phyloP scores from a whole-genome alignment of 306 rosid species.

The Fragaria nilgerrensis region DNA sequence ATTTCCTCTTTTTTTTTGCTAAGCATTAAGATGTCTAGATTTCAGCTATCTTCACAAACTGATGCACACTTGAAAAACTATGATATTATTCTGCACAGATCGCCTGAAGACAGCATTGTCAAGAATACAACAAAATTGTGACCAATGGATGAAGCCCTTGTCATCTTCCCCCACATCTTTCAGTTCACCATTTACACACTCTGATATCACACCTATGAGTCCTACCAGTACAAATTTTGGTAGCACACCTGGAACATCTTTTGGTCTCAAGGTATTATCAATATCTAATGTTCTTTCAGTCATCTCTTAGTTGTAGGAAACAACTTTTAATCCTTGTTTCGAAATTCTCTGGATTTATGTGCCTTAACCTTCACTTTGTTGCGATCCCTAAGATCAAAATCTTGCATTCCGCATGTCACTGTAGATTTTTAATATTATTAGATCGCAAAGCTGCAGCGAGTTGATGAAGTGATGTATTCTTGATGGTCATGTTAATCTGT shows the following conservation, averaged over 20 bases:
- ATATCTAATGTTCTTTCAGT: not conserved
- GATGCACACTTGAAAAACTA: constrained; percentile 21
- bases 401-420: not conserved
- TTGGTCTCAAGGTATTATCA: constrained; percentile 77
- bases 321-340: not conserved
- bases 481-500: not conserved
- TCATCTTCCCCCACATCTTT: constrained; percentile 60
- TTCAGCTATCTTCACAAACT: constrained; percentile 19
- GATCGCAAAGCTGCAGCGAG: not conserved
- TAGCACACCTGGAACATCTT: constrained; percentile 47
- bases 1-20: not conserved
- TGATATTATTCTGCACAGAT: constrained; percentile 56
- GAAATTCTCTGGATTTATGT: not conserved
- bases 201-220: constrained; percentile 57
- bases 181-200: constrained; percentile 49
- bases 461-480: not conserved
- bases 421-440: not conserved
- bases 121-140: constrained; percentile 79
- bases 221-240: constrained; percentile 56
- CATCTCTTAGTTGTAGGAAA: constrained; percentile 4
- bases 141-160: constrained; percentile 69
- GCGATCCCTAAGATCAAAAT: not conserved
- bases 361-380: not conserved
- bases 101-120: constrained; percentile 82
- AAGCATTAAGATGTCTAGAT: constrained; percentile 4